Evolutionary conservation across 2,329 filamentous ascomycete genomes (phyloP), one percentile per base, ranked within the genome.

Genomic region (Ambrosiella cleistominuta): DNA sequence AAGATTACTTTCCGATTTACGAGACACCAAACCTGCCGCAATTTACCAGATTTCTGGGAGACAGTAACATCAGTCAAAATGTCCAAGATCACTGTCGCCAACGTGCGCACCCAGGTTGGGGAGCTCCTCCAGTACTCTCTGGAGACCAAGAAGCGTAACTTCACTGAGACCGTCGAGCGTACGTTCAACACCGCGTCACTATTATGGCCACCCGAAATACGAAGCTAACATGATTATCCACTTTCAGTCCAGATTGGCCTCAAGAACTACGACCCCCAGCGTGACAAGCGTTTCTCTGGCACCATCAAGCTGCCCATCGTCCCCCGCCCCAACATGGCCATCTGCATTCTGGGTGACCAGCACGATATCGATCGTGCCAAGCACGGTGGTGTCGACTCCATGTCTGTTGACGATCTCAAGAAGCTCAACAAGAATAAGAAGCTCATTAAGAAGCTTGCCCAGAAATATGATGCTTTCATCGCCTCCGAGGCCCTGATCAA

Each of bases 371-470:
- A 98, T 75, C 90, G 93, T 82, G 91, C 93, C 72, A 98, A 98
- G 85, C 93, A 98, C 82, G 87, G 89, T 71, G 91, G 89, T 74
- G 83, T 97, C 68, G 93, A 98, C 72, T 89, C 91, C 78, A 97
- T 97, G 93, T 95, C 88, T 70, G 77, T 88, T 66, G 93, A 98
- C 70, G 93, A 98, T 77, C 79, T 98, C 78, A 98, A 98, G 88
- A 98, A 98, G 86, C 88, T 98, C 68, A 98, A 98, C 86, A 98
- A 98, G 88, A 98, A 98, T 88, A 97, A 98, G 88, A 98, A 98
- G 86, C 85, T 97, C 71, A 96, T 98, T 85, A 98, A 98, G 89
- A 98, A 98, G 86, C 87, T 98, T 66, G 93, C 93, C 64, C 89
- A 90, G 84, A 98, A 98, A 82, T 97, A 98, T 85, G 93, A 98